Conservation (phyloP, 2,329 filamentous ascomycete genomes). For the Exophiala bonariae region DNA sequence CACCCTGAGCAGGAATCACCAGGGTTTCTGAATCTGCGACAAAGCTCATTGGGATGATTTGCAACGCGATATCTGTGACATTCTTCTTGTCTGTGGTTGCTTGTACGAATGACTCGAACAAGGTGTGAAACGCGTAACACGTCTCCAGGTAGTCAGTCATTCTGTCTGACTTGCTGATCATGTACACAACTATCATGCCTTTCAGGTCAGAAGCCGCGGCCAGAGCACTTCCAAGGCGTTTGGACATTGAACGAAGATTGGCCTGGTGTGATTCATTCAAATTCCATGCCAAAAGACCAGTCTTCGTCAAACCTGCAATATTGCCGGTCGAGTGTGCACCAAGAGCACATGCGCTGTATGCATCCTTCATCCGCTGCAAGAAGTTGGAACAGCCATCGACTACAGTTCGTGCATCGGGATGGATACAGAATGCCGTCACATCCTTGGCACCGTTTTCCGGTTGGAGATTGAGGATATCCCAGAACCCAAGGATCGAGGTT, state of each 20-base stretch:
- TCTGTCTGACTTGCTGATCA: conserved; percentile 53
- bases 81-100: conserved; percentile 8
- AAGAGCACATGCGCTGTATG: conserved; percentile 59
- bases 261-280: conserved; percentile 24
- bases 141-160: conserved; percentile 45
- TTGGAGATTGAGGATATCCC: conserved; percentile 61
- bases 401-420: conserved; percentile 49
- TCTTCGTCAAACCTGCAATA: conserved; percentile 37
- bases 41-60: conserved; percentile 58
- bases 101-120: conserved; percentile 55
- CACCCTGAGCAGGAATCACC: conserved; percentile 50
- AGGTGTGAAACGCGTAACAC: conserved; percentile 57
- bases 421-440: conserved; percentile 58
- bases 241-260: conserved; percentile 36
- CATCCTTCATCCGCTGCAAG: conserved; percentile 52
- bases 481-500: conserved; percentile 58
- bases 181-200: conserved; percentile 57
- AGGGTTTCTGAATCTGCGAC: conserved; percentile 53
- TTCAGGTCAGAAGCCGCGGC: conserved; percentile 34
- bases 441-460: conserved; percentile 58
- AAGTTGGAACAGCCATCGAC: conserved; percentile 51
- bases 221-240: conserved; percentile 40
- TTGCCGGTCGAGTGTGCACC: conserved; percentile 51
- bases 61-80: conserved; percentile 54
- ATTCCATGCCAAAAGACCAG: conserved; percentile 40